Evolutionary conservation across 768 basidiomycete genomes (phyloP).

Genomic region (Cyathus striatus): DNA sequence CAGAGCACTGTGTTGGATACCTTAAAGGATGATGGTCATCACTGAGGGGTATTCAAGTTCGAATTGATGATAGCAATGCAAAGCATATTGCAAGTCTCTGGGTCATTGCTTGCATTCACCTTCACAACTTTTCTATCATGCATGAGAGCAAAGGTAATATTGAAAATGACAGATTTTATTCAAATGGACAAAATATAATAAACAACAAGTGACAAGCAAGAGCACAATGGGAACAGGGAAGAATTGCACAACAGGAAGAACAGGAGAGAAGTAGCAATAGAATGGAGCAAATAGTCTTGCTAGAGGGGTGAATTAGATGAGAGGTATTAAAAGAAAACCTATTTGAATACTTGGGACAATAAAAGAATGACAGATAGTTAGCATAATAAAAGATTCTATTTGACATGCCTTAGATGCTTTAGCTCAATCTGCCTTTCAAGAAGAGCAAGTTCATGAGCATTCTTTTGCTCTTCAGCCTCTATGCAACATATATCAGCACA

Average conservation of each 20-base stretch:
- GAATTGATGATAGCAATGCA: constrained; percentile 12
- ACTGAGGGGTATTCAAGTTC: constrained; percentile 14
- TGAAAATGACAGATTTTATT: constrained; percentile 6
- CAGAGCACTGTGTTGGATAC: constrained; percentile 25
- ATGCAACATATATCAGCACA: too few species aligned
- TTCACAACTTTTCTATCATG: constrained; percentile 23
- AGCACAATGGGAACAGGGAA: not conserved
- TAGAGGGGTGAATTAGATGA: constrained; percentile 13
- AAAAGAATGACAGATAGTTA: too few species aligned
- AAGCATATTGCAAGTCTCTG: constrained; percentile 16
- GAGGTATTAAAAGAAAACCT: constrained; percentile 14
- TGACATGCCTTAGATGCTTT: too few species aligned
- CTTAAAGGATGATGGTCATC: constrained; percentile 23
- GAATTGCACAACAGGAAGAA: not conserved
- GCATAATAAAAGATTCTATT: too few species aligned
- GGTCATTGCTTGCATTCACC: constrained; percentile 24
- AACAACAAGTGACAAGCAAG: too few species aligned
- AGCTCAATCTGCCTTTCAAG: too few species aligned
- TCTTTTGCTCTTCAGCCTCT: too few species aligned
- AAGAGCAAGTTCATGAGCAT: too few species aligned
- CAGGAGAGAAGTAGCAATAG: constrained; percentile 3
- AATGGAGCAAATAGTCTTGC: constrained; percentile 4
- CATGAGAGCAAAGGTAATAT: constrained; percentile 11
- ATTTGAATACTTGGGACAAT: too few species aligned
- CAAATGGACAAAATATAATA: constrained; percentile 3